phyloP scores from a whole-genome alignment of 2,329 filamentous ascomycete genomes.

The Aspergillus pseudoterreus region DNA sequence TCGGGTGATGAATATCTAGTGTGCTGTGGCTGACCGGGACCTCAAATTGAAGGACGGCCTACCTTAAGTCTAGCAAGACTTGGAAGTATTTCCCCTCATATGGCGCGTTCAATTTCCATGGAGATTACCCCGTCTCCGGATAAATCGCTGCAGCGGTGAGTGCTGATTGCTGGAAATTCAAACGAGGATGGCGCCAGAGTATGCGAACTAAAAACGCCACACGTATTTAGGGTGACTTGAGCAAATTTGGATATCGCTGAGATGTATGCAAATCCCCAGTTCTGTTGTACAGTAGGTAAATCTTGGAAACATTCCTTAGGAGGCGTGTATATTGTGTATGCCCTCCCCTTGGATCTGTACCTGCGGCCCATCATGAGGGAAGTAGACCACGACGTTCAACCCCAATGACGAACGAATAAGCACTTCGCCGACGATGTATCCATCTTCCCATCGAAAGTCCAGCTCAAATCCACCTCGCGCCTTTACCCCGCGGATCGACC shows the following conservation, averaged over 20 bases:
- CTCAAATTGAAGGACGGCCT: too few species aligned
- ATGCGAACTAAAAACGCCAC: too few species aligned
- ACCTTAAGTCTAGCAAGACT: too few species aligned
- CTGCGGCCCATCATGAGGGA: constrained; percentile 15
- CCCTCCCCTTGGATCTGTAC: constrained; percentile 13
- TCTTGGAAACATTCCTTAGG: too few species aligned
- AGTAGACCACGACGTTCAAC: constrained; percentile 14
- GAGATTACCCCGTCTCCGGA: neutral
- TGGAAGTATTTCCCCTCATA: too few species aligned
- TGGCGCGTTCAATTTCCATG: neutral
- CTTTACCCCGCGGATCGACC: constrained; percentile 31
- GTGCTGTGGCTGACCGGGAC: constrained; percentile 3
- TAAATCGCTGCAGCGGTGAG: neutral
- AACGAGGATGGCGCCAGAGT: too few species aligned
- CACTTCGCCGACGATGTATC: constrained; percentile 16
- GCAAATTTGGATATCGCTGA: too few species aligned
- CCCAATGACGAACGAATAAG: constrained; percentile 13
- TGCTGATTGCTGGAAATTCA: neutral
- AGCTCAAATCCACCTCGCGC: constrained; percentile 36
- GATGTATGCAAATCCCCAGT: too few species aligned
- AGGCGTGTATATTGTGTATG: neutral
- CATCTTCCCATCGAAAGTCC: constrained; percentile 36
- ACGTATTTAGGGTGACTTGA: too few species aligned
- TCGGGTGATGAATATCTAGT: too few species aligned
- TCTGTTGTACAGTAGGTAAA: too few species aligned